Conservation (phyloP, 1,284 basidiomycete genomes). For the Ganoderma sp. region DNA sequence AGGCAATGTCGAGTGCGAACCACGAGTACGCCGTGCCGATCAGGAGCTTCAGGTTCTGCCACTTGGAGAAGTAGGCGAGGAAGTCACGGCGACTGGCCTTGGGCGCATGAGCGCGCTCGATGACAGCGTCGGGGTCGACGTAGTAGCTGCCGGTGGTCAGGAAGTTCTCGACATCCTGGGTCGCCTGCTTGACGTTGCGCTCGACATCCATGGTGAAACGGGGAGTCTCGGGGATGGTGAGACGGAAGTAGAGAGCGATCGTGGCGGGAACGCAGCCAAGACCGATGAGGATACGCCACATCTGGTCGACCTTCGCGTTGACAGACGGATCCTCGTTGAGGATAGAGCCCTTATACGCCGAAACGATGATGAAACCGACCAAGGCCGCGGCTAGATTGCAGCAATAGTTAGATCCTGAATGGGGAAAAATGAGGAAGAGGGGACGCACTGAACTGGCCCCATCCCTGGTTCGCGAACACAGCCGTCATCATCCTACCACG, state of each 20-base stretch:
- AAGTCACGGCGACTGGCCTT: constrained; percentile 72
- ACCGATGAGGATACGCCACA: constrained; percentile 76
- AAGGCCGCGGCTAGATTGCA: constrained; percentile 51
- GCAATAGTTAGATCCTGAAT: neutral
- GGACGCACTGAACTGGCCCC: constrained; percentile 56
- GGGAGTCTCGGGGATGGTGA: constrained; percentile 80
- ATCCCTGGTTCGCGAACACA: constrained; percentile 62
- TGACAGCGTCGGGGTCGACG: constrained; percentile 60
- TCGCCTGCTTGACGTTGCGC: constrained; percentile 78
- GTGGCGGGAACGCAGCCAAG: constrained; percentile 72
- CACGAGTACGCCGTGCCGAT: constrained; percentile 59
- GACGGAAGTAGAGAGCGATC: constrained; percentile 76
- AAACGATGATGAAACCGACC: constrained; percentile 60
- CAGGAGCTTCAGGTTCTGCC: constrained; percentile 67
- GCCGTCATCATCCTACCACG: constrained; percentile 64
- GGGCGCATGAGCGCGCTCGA: constrained; percentile 68
- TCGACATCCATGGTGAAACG: constrained; percentile 93
- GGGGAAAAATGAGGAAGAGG: constrained; percentile 21
- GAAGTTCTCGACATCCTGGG: constrained; percentile 71
- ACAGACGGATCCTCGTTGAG: constrained; percentile 43
- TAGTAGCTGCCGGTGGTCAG: constrained; percentile 57
- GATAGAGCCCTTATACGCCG: constrained; percentile 61
- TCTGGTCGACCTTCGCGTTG: constrained; percentile 58
- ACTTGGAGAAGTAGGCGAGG: constrained; percentile 59
- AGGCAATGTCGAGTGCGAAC: constrained; percentile 78